Percentiles rank a stretch among this genome's conserved stretches.
These are phyloP conservation scores for Chlorencoelia australis DNA, from an alignment of 2,329 filamentous ascomycete species.

Conservation along the genomic window DNA sequence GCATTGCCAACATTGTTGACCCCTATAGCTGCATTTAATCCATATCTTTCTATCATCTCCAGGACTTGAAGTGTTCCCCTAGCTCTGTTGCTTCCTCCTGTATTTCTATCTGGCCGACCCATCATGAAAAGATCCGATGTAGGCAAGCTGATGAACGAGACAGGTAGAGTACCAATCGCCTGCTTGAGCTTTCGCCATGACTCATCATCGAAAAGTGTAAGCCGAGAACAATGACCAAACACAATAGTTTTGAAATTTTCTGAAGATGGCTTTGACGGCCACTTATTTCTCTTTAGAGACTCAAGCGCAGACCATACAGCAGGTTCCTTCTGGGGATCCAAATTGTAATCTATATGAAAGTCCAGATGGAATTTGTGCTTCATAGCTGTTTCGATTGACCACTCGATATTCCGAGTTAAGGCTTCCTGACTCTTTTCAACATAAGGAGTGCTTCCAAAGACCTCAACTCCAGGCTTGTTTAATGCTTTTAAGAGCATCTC, in stretches of 20 bases:
- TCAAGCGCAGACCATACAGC: slow-evolving; percentile 45
- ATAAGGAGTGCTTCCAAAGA: slow-evolving; percentile 59
- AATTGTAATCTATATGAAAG: slow-evolving; percentile 63
- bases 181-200: slow-evolving; percentile 41
- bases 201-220: slow-evolving; percentile 43
- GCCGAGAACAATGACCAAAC: slow-evolving; percentile 58
- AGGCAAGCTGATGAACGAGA: slow-evolving; percentile 59
- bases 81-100: slow-evolving; percentile 27
- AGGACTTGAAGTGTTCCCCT: slow-evolving; percentile 54
- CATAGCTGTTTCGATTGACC: slow-evolving; percentile 48
- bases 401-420: slow-evolving; percentile 44
- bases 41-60: slow-evolving; percentile 47
- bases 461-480: slow-evolving; percentile 38
- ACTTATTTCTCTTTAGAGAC: slow-evolving; percentile 38
- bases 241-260: slow-evolving; percentile 37
- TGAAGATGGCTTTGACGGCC: slow-evolving; percentile 30
- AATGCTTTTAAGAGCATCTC: slow-evolving; percentile 38
- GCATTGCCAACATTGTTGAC: slow-evolving; percentile 68
- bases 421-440: slow-evolving; percentile 45
- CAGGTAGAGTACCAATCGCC: slow-evolving; percentile 42
- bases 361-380: slow-evolving; percentile 47
- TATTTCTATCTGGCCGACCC: slow-evolving; percentile 31
- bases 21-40: slow-evolving; percentile 49
- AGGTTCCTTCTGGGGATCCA: slow-evolving; percentile 39
- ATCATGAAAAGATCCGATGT: slow-evolving; percentile 69